phyloP scores from a whole-genome alignment of 208 protist species.

The Acanthamoeba triangularis region DNA sequence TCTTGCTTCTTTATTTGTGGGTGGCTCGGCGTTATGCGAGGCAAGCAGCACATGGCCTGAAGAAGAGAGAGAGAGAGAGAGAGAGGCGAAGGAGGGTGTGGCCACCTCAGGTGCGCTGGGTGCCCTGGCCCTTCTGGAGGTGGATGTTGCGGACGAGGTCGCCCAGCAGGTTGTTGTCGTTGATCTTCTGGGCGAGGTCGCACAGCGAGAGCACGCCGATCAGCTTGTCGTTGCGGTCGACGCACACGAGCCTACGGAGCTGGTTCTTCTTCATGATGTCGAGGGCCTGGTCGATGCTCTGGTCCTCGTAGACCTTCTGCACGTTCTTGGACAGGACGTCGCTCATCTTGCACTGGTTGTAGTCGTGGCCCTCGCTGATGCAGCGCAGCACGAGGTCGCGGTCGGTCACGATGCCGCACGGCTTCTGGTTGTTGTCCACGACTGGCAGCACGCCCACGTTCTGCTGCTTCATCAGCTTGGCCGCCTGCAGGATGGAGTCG shows the following conservation, averaged over 20 bases:
- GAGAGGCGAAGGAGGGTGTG: too few relatives aligned
- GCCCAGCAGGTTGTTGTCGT: slow-evolving; percentile 28
- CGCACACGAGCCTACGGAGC: background rate
- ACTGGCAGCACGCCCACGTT: background rate
- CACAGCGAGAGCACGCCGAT: background rate
- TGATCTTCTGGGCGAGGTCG: background rate
- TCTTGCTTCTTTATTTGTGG: too few relatives aligned
- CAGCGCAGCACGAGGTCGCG: background rate
- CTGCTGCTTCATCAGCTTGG: slow-evolving; percentile 21
- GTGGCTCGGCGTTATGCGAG: too few relatives aligned
- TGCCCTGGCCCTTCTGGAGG: slow-evolving; percentile 13
- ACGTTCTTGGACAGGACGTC: background rate
- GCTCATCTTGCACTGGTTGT: slow-evolving; percentile 9
- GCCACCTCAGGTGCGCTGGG: background rate
- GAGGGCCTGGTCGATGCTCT: background rate
- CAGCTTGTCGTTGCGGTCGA: slow-evolving; percentile 44
- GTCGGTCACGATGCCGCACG: background rate
- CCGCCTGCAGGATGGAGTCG: background rate
- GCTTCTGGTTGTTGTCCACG: slow-evolving; percentile 9
- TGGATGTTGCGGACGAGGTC: slow-evolving; percentile 6
- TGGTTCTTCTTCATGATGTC: slow-evolving; percentile 1
- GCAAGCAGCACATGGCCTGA: too few relatives aligned
- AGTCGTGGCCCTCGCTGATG: slow-evolving; percentile 29
- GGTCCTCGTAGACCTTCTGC: background rate
- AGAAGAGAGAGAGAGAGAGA: too few relatives aligned